A percentile compares a stretch with the other conserved stretches of the same genome.
These are phyloP conservation scores for Pyrus bretschneideri DNA, from an alignment of 306 rosid genomes.

Conservation along the genomic window DNA sequence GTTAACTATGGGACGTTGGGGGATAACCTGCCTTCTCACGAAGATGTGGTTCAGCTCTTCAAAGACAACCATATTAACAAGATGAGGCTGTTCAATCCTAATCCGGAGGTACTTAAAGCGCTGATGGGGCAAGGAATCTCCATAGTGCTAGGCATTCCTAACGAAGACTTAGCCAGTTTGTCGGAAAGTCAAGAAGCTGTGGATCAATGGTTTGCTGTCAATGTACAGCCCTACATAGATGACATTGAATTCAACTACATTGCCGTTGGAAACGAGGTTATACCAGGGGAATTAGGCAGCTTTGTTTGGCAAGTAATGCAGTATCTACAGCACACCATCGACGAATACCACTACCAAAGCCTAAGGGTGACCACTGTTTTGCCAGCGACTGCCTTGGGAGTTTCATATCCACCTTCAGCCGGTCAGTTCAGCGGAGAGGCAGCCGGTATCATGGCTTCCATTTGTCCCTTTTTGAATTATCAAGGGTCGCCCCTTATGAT, in stretches of 20 bases:
- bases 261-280: conserved; percentile 24
- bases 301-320: conserved; percentile 13
- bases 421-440: conserved; percentile 1
- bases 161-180: conserved; percentile 1
- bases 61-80: too few relatives aligned
- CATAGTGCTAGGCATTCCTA: background rate
- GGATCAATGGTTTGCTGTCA: conserved; percentile 13
- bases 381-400: background rate
- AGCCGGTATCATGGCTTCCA: background rate
- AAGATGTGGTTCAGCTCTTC: background rate
- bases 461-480: conserved; percentile 7
- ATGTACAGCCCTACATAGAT: conserved; percentile 12
- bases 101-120: too few relatives aligned
- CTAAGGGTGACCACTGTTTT: conserved; percentile 28
- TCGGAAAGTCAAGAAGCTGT: conserved; percentile 9
- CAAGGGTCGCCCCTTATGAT: conserved; percentile 21
- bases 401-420: conserved; percentile 23
- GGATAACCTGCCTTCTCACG: conserved; percentile 12
- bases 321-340: conserved; percentile 1
- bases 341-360: background rate
- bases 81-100: too few relatives aligned
- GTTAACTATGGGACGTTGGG: conserved; percentile 13
- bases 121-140: too few relatives aligned
- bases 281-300: conserved; percentile 4
- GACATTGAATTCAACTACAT: conserved; percentile 12